Evolutionary conservation across 139 green algal genomes (phyloP).

Genomic region (Tetradesmus obliquus): DNA sequence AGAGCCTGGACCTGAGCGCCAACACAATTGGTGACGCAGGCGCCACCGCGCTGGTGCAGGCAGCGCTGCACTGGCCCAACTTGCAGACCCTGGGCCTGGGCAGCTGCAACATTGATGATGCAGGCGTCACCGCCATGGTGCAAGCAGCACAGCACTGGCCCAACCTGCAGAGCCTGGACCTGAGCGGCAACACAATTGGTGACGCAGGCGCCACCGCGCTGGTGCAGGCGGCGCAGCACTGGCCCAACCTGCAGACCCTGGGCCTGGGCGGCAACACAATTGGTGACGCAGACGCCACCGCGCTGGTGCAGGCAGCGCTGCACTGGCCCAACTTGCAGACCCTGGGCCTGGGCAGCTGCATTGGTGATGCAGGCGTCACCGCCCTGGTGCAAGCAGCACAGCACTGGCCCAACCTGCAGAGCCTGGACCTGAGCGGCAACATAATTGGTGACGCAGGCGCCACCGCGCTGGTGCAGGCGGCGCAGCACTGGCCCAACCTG

Average conservation of each 20-base stretch:
- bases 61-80: background rate
- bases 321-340: background rate
- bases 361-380: background rate
- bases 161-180: background rate
- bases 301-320: background rate
- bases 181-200: background rate
- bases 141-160: background rate
- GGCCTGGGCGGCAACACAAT: no score
- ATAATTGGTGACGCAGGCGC: background rate
- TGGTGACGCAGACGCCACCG: no score
- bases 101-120: background rate
- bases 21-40: no score
- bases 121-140: background rate
- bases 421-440: background rate
- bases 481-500: no score
- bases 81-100: background rate
- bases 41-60: background rate
- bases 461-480: no score
- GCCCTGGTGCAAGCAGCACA: background rate
- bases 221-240: no score
- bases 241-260: no score
- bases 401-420: background rate
- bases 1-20: no score
- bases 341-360: background rate
- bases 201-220: no score